Evolutionary conservation across 2,329 filamentous ascomycete genomes (phyloP), one percentile per base, ranked within the genome.

Genomic region (Epichloe hybrida): DNA sequence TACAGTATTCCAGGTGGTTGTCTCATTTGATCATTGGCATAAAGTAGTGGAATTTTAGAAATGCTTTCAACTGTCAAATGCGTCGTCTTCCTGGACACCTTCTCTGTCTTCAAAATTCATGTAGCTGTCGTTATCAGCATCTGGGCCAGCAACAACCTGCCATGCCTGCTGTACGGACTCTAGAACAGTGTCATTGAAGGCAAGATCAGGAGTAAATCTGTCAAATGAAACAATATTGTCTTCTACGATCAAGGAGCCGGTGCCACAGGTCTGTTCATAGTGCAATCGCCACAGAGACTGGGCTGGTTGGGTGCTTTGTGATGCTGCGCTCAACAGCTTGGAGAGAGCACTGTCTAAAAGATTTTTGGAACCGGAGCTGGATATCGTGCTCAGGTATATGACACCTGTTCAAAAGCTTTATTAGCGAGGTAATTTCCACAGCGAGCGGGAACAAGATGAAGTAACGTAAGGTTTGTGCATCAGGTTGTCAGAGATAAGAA

Each of bases 401-500:
- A 61, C 55, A 54, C 63, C 65, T 69, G 43, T 42, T 47, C n/a
- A 38, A 27, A 20, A 35, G 46, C 45, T 48, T 49, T 37, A 58
- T 70, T 61, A 70, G 68, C 57, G 53, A 69, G 45, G 12, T 20
- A 50, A 9, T n/a, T 38, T 21, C 5, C 9, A 20, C 3, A 8
- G 51, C 44, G 36, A 45, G 20, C 50, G 34, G 17, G 27, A 48
- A 51, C 23, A 45, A 50, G 31, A 47, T 46, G 46, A 39, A 51
- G 31, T 48, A 56, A 46, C 34, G 40, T 45, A 39, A 55, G 49
- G 50, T 55, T 62, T 34, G 69, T 71, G 73, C 71, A 80, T 94
- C 88, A 95, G 88, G 72, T 83, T 88, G 83, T 91, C 83, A 91
- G 85, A 89, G 81, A 79, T 75, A 75, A 75, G 77, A 49, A 77